Evolutionary conservation across 768 basidiomycete genomes (phyloP), one percentile per base, ranked within the genome.

Genomic region (Mycena kentingensis): DNA sequence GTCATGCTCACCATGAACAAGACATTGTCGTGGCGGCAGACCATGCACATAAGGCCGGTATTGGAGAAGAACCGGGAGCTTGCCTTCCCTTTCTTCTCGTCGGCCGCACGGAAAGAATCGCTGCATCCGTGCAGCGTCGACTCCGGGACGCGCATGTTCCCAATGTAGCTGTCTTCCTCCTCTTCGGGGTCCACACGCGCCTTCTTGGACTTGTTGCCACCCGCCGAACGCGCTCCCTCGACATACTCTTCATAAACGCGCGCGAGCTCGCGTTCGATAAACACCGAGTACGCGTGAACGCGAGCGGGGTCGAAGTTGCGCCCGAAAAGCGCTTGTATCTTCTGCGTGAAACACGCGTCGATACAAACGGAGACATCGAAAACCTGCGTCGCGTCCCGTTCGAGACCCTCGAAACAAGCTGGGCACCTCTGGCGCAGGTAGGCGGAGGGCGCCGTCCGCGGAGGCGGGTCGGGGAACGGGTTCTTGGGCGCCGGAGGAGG

Each of bases 1-100:
- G 65, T 61, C 29, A 76, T 67, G 39, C 75, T 73, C 26, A 60
- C 63, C 3, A 71, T 31, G n/a, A 63, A 70, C 0, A 73, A 35
- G 0, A 66, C 65, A 10, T 64, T 60, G 45, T 71, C 67, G 47
- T 71, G 71, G 11, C 59, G 49, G 54, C 73, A 71, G 2, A 73
- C 63, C 0, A 73, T 54, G 0, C 55, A 63, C 64, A 72, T 70
- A 18, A 70, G 36, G 0, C 67, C 66, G 0, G 58, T 68, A 36
- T 71, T 65, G 13, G 61, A 56, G 36, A 58, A 59, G 13, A 39
- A 38, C 18, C 59, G 37, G 8, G 39, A 51, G n/a, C 41, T 54
- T 5, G 57, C 46, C 31, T 61, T 63, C 32, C 44, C 34, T 3
- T 37, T 32, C 10, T 31, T 37, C 28, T 55, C 54, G 18, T 50